phyloP scores from a whole-genome alignment of 2,329 filamentous ascomycete genomes.

The Sporothrix mexicana region DNA sequence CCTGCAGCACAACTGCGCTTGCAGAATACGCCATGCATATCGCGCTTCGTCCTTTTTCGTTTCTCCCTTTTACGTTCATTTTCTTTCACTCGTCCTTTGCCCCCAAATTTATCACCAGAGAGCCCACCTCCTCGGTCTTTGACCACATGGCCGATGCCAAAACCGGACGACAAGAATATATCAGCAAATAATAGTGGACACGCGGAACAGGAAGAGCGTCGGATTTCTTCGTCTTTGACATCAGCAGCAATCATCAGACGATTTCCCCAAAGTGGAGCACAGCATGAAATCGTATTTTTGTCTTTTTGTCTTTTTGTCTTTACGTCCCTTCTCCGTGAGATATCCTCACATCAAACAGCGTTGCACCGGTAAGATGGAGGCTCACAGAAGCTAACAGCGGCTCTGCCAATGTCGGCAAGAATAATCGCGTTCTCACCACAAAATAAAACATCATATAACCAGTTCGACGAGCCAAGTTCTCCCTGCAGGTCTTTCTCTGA shows the following conservation, averaged over 20 bases:
- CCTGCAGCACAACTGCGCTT: not conserved
- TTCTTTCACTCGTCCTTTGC: not conserved
- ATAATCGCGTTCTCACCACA: not conserved
- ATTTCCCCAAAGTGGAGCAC: not conserved
- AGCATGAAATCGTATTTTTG: not conserved
- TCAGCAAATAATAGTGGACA: not conserved
- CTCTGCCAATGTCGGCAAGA: not conserved
- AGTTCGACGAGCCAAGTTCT: not conserved
- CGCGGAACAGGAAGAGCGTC: constrained; percentile 4
- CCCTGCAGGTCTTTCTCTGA: not conserved
- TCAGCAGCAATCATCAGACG: not conserved
- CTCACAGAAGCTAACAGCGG: not conserved
- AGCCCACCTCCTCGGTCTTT: not conserved
- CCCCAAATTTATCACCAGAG: not conserved
- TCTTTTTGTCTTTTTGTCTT: not conserved
- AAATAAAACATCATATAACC: not conserved
- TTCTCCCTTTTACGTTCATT: not conserved
- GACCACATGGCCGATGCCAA: constrained; percentile 7
- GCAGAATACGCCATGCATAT: constrained; percentile 8
- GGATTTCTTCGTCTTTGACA: not conserved
- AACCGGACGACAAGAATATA: not conserved
- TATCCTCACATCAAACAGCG: not conserved
- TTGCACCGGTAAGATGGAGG: not conserved
- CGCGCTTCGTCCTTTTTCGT: not conserved
- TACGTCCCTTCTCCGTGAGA: not conserved